Evolutionary conservation across 2,329 filamentous ascomycete species (phyloP).

Genomic region (Apiospora aurea): DNA sequence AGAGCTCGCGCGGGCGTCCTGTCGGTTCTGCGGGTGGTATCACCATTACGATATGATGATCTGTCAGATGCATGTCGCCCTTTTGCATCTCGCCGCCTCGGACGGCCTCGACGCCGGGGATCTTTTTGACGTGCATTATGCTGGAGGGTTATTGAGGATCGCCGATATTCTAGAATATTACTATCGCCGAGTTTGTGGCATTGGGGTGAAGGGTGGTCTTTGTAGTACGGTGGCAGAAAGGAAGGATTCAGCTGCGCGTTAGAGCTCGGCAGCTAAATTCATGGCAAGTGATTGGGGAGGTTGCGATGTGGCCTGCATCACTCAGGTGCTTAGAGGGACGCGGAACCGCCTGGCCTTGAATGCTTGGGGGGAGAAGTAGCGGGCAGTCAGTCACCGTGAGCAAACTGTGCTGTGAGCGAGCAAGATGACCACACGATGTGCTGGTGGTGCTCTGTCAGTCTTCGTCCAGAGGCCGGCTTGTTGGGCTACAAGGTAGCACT

Average conservation of each 20-base stretch:
- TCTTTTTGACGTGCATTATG: slow-evolving; percentile 46
- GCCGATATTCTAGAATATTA: not conserved
- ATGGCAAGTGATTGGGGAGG: slow-evolving; percentile 7
- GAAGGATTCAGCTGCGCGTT: not conserved
- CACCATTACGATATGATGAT: slow-evolving; percentile 62
- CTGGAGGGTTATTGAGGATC: not conserved
- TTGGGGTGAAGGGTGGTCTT: not conserved
- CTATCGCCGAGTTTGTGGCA: slow-evolving; percentile 10
- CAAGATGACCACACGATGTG: slow-evolving; percentile 11
- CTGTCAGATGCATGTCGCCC: slow-evolving; percentile 66
- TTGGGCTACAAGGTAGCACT: slow-evolving; percentile 13
- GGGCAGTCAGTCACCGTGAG: slow-evolving; percentile 19
- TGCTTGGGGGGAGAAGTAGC: not conserved
- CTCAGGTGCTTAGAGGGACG: not conserved
- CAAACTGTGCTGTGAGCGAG: not conserved
- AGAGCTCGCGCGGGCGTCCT: slow-evolving; percentile 68
- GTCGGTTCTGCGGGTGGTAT: slow-evolving; percentile 33
- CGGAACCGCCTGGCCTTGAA: not conserved
- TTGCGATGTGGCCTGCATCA: slow-evolving; percentile 19
- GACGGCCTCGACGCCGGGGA: slow-evolving; percentile 68
- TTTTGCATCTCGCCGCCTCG: slow-evolving; percentile 63
- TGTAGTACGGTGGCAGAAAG: slow-evolving; percentile 1
- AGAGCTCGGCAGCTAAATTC: slow-evolving; percentile 1
- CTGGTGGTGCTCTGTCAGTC: slow-evolving; percentile 1
- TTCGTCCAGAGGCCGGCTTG: not conserved